Evolutionary conservation across 108 stramenopile species (phyloP).

Genomic region (Cyclotella cryptica): DNA sequence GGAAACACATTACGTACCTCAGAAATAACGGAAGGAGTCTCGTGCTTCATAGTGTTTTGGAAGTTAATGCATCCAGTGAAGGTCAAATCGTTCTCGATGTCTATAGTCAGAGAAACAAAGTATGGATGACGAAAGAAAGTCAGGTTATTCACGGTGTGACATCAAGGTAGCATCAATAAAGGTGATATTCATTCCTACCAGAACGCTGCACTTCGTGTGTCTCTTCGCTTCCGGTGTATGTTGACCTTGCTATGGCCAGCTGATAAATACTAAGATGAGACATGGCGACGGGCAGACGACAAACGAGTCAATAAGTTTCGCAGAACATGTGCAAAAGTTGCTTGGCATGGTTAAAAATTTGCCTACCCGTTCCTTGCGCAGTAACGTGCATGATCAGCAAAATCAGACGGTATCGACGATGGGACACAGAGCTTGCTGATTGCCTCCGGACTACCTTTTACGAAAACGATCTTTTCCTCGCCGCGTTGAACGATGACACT

Average conservation of each 20-base stretch:
- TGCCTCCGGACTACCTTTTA: constrained; percentile 47
- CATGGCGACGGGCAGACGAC: neutral
- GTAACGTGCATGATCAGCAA: constrained; percentile 43
- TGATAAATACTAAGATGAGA: constrained; percentile 49
- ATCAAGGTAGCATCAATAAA: neutral
- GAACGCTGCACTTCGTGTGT: constrained; percentile 55
- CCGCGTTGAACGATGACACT: constrained; percentile 60
- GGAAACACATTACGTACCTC: neutral
- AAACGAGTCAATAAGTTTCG: neutral
- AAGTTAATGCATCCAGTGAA: constrained; percentile 69
- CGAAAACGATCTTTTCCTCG: constrained; percentile 23
- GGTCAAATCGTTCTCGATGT: constrained; percentile 54
- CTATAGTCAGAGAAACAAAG: neutral
- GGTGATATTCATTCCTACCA: neutral
- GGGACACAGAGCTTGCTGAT: constrained; percentile 54
- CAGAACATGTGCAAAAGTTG: neutral
- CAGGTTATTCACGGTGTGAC: neutral
- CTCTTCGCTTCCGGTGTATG: constrained; percentile 16
- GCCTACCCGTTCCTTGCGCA: constrained; percentile 50
- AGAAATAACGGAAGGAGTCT: constrained; percentile 58
- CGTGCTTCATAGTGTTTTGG: constrained; percentile 62
- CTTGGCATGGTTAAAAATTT: neutral
- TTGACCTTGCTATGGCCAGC: constrained; percentile 58
- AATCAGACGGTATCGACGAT: constrained; percentile 54
- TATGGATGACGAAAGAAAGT: neutral